Conservation (phyloP, 352 stramenopile species). For the Globisporangium carolinianum region DNA sequence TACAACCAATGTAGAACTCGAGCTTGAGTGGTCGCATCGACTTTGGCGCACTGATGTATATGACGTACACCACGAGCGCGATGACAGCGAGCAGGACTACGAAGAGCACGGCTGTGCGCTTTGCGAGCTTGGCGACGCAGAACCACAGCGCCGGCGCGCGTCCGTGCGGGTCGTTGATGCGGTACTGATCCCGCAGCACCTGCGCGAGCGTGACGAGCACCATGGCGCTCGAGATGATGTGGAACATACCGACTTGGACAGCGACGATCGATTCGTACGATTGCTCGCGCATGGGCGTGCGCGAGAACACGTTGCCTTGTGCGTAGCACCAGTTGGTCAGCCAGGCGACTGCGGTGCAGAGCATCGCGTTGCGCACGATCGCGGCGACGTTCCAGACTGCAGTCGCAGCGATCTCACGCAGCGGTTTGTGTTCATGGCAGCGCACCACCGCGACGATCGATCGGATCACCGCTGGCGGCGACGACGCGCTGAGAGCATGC, state of each 20-base stretch:
- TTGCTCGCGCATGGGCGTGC: constrained; percentile 18
- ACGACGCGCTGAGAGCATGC: too few relatives aligned
- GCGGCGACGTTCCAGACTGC: not conserved
- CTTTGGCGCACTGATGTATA: not conserved
- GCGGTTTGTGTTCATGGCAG: not conserved
- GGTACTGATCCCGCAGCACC: constrained; percentile 5
- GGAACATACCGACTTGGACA: constrained; percentile 17
- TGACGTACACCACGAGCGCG: not conserved
- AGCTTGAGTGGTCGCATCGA: constrained; percentile 1
- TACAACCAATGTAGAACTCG: constrained; percentile 1
- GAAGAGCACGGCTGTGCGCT: not conserved
- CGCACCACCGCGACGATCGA: too few relatives aligned
- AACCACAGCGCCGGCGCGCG: not conserved
- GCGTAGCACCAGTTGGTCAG: constrained; percentile 18
- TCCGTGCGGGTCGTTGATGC: not conserved
- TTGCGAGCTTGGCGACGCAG: constrained; percentile 2
- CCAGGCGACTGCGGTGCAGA: constrained; percentile 13
- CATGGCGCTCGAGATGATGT: not conserved
- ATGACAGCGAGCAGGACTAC: constrained; percentile 6
- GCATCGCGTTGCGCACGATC: constrained; percentile 12
- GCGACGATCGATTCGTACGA: constrained; percentile 18
- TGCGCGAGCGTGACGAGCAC: constrained; percentile 2
- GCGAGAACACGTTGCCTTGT: constrained; percentile 19
- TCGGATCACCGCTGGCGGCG: too few relatives aligned
- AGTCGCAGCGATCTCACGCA: not conserved